Conservation (phyloP, 169 alveolate species). For the Plasmodium billcollinsi region DNA sequence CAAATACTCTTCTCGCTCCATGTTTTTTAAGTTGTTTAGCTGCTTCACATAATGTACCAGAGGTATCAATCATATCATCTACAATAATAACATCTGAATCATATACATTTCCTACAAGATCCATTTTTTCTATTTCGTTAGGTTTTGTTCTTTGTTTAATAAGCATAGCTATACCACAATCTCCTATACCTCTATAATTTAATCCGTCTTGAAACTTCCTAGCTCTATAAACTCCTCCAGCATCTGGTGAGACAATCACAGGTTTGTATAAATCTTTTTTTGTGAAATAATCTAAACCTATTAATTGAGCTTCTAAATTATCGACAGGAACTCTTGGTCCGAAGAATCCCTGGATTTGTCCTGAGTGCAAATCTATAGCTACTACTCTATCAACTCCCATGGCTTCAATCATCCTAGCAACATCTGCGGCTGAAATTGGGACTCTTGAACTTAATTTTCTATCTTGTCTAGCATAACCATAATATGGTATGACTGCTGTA, state of each 20-base stretch:
- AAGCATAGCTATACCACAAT: conserved; percentile 89
- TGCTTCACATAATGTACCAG: conserved; percentile 98
- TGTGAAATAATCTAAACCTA: conserved; percentile 89
- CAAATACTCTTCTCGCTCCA: conserved; percentile 96
- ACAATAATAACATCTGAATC: conserved; percentile 95
- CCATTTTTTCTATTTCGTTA: conserved; percentile 92
- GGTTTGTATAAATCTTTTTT: conserved; percentile 87
- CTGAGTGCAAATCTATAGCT: conserved; percentile 96
- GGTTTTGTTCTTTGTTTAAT: conserved; percentile 89
- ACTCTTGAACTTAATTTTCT: conserved; percentile 90
- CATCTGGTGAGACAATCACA: conserved; percentile 97
- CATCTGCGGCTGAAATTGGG: conserved; percentile 96
- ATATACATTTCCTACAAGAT: conserved; percentile 94
- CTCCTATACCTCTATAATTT: conserved; percentile 61
- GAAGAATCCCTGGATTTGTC: conserved; percentile 95
- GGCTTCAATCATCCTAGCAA: conserved; percentile 94
- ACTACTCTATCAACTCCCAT: conserved; percentile 97
- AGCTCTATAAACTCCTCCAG: conserved; percentile 89
- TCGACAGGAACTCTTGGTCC: conserved; percentile 96
- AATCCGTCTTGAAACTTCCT: conserved; percentile 77
- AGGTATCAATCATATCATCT: conserved; percentile 98
- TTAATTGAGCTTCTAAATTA: conserved; percentile 92
- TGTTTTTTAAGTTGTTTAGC: conserved; percentile 92
- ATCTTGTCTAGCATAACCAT: conserved; percentile 97
- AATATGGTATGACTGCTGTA: conserved; percentile 97